Base-by-base conservation (phyloP, 805 yeast species). In the Kodamaea restingae region DNA sequence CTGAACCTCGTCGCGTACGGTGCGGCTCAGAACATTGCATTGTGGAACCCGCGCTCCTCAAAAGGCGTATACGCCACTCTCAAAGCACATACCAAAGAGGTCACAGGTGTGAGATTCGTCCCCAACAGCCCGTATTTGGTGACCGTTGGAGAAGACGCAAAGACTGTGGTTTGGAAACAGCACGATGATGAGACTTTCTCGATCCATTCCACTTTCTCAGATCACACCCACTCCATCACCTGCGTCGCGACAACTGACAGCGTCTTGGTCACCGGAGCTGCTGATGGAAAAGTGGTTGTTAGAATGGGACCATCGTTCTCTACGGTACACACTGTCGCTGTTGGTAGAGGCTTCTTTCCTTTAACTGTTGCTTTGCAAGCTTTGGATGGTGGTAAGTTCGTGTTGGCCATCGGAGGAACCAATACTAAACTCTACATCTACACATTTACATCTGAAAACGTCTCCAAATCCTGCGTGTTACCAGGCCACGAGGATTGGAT, bases 401-500 rank as follows among this genome's bases (percentile, higher is more conserved):
- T 82, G 5, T 49, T 84, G 17, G 83, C 87, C 1, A 55, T 81
- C n/a, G 95, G 93, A 15, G 95, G 95, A 12, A 81, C 95, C 0
- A 71, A 71, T 11, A 56, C 73, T 7, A 53, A 57, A 22, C 52
- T 90, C 4, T 78, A 70, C 42, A 68, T 86, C 4, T 78, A 76
- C 49, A 58, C 81, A 0, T 73, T 80, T 44, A 41, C 47, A 1
- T 30, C 36, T 2, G 41, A 47, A 9, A 62, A 71, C 30, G 38
- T 50, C 7, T 65, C 63, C 38, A 66, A 70, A 21, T 84, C 88
- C 1, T 30, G 21, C 10, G 64, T 64, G 7, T 61, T 93, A 24
- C 73, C 80, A 18, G 98, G 99, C 4, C 98, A 93, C 58, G 98
- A 93, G 61, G 96, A 90, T 60, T 93, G 99, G 99, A 76, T 93